A percentile compares a stretch with the other conserved stretches of the same genome.
Conservation (phyloP, 352 stramenopile genomes). For the Phytophthora multivora region DNA sequence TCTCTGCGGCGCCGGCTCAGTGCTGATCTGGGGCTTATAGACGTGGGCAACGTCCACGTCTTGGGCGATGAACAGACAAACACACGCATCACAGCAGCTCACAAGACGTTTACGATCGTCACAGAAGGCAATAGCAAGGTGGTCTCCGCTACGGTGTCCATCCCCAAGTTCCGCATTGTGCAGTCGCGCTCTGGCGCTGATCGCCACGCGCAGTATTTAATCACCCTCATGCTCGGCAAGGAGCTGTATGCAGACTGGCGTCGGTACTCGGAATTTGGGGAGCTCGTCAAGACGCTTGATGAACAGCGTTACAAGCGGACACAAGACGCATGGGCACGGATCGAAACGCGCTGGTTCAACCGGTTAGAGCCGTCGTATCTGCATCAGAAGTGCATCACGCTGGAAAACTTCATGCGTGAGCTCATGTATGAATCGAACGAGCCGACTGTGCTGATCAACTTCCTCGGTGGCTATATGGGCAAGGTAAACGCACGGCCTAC, state of each 20-base stretch:
- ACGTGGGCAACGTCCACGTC: constrained; percentile 71
- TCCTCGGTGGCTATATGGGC: constrained; percentile 75
- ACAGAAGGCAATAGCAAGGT: constrained; percentile 82
- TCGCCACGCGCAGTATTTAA: constrained; percentile 87
- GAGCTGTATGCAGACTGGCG: constrained; percentile 88
- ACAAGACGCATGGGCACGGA: constrained; percentile 68
- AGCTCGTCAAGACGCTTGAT: constrained; percentile 81
- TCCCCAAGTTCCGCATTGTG: constrained; percentile 90
- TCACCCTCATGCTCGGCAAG: constrained; percentile 87
- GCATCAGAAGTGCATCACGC: constrained; percentile 88
- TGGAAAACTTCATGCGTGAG: constrained; percentile 89
- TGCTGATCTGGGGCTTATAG: constrained; percentile 72
- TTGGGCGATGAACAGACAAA: constrained; percentile 86
- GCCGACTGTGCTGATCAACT: constrained; percentile 74
- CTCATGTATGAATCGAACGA: constrained; percentile 90
- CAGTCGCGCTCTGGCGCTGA: constrained; percentile 80
- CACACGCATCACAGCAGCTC: constrained; percentile 79
- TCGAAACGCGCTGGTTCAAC: constrained; percentile 90
- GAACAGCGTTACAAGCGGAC: constrained; percentile 59
- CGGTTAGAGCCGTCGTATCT: constrained; percentile 86
- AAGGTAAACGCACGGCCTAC: constrained; percentile 81
- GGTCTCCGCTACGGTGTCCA: constrained; percentile 78
- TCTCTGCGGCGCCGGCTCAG: constrained; percentile 70
- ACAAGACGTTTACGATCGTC: constrained; percentile 86
- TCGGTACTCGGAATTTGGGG: constrained; percentile 89